Evolutionary conservation across 2,329 filamentous ascomycete species (phyloP).

Genomic region (Scedosporium boydii): DNA sequence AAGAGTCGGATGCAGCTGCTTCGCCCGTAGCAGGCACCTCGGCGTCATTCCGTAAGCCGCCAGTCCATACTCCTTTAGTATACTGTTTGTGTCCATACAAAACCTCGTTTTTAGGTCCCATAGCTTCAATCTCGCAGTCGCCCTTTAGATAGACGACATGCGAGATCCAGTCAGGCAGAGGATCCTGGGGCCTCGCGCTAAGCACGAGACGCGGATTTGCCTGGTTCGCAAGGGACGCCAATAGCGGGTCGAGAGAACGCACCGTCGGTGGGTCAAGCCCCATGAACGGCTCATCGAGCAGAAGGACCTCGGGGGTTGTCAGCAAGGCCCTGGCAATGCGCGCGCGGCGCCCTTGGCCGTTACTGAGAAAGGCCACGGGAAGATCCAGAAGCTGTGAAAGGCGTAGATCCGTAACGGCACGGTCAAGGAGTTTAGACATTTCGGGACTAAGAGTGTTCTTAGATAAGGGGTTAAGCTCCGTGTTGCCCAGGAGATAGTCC

Average conservation of each 20-base stretch:
- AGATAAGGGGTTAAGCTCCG: conserved; percentile 63
- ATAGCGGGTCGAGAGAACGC: conserved; percentile 58
- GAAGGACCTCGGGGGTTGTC: conserved; percentile 65
- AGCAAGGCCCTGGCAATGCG: conserved; percentile 82
- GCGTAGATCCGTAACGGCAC: conserved; percentile 60
- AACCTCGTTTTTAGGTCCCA: conserved; percentile 57
- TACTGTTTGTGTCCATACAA: conserved; percentile 42
- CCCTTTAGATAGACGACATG: conserved; percentile 66
- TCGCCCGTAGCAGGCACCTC: neutral
- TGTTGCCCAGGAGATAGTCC: conserved; percentile 76
- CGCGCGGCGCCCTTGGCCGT: conserved; percentile 81
- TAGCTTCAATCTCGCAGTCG: conserved; percentile 53
- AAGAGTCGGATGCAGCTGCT: conserved; percentile 24
- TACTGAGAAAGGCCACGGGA: conserved; percentile 83
- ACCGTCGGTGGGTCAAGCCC: conserved; percentile 82
- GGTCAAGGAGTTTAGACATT: conserved; percentile 41
- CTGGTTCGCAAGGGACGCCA: conserved; percentile 57
- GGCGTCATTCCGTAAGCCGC: conserved; percentile 32
- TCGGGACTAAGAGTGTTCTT: conserved; percentile 23
- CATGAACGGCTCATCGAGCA: conserved; percentile 94
- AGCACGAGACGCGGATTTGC: conserved; percentile 65
- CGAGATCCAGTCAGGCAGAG: conserved; percentile 82
- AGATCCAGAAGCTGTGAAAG: conserved; percentile 63
- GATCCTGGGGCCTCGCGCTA: conserved; percentile 74
- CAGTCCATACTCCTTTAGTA: conserved; percentile 31